These are phyloP conservation scores for Fraxinus ornus DNA, from an alignment of 305 asterid genomes.

Conservation along the genomic window DNA sequence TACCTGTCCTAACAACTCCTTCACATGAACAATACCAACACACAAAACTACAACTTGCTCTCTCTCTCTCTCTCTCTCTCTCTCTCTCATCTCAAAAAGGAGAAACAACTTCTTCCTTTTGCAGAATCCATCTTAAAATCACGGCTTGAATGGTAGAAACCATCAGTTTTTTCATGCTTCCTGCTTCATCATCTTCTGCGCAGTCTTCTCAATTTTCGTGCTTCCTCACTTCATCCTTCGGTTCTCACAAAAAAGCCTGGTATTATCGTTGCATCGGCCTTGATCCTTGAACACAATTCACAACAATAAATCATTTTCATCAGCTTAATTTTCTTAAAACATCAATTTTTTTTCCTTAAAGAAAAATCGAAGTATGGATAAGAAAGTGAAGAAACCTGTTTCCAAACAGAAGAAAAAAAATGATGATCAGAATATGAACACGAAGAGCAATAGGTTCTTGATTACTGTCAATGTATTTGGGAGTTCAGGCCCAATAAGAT, in stretches of 20 bases:
- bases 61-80: neutral
- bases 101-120: neutral
- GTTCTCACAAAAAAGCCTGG: conserved; percentile 22
- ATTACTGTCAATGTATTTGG: conserved; percentile 42
- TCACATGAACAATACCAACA: neutral
- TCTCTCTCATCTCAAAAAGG: neutral
- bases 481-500: conserved; percentile 51
- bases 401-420: conserved; percentile 12
- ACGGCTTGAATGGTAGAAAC: conserved; percentile 22
- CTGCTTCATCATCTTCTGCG: neutral
- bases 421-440: neutral
- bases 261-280: conserved; percentile 28
- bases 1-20: neutral
- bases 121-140: conserved; percentile 1
- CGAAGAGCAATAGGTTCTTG: conserved; percentile 28
- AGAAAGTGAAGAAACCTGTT: neutral
- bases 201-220: neutral
- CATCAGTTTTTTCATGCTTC: conserved; percentile 12
- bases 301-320: neutral
- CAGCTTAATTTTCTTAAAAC: neutral
- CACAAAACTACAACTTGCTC: neutral
- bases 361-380: conserved; percentile 7
- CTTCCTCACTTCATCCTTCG: conserved; percentile 15
- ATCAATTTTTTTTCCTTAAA: neutral
- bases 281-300: conserved; percentile 21